Evolutionary conservation across 2,329 filamentous ascomycete species (phyloP).

Genomic region (Xylariaceae sp.): DNA sequence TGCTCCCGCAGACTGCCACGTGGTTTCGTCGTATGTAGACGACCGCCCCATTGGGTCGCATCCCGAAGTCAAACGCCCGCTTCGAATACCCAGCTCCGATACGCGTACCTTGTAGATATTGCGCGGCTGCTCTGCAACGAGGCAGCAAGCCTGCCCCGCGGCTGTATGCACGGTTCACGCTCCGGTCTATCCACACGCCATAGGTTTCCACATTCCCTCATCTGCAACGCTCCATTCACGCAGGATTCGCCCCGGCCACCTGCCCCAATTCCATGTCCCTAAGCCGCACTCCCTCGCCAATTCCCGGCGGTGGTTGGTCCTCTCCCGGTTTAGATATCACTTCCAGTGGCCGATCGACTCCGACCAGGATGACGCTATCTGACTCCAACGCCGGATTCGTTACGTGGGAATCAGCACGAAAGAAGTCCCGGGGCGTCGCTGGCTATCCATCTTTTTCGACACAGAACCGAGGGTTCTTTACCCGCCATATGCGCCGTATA

Average conservation of each 20-base stretch:
- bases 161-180: slow-evolving; percentile 40
- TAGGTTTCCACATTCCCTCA: slow-evolving; percentile 5
- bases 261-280: slow-evolving; percentile 66
- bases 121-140: slow-evolving; percentile 33
- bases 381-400: slow-evolving; percentile 53
- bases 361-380: slow-evolving; percentile 45
- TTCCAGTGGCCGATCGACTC: slow-evolving; percentile 63
- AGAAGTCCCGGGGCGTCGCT: slow-evolving; percentile 66
- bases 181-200: slow-evolving; percentile 10
- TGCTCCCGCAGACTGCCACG: slow-evolving; percentile 40
- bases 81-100: slow-evolving; percentile 26
- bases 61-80: slow-evolving; percentile 45
- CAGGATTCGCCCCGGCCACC: slow-evolving; percentile 40
- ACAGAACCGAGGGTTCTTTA: slow-evolving; percentile 81
- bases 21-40: slow-evolving; percentile 51
- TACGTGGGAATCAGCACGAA: slow-evolving; percentile 79
- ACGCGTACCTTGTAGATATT: slow-evolving; percentile 29
- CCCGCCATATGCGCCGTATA: slow-evolving; percentile 73
- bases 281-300: slow-evolving; percentile 82
- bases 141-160: slow-evolving; percentile 40
- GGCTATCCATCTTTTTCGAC: slow-evolving; percentile 76
- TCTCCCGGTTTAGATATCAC: slow-evolving; percentile 72
- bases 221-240: slow-evolving; percentile 6
- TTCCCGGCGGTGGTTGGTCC: slow-evolving; percentile 80
- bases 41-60: slow-evolving; percentile 44